Evolutionary conservation across 129 eudicot species (phyloP).

Genomic region (Ambrosia artemisiifolia): DNA sequence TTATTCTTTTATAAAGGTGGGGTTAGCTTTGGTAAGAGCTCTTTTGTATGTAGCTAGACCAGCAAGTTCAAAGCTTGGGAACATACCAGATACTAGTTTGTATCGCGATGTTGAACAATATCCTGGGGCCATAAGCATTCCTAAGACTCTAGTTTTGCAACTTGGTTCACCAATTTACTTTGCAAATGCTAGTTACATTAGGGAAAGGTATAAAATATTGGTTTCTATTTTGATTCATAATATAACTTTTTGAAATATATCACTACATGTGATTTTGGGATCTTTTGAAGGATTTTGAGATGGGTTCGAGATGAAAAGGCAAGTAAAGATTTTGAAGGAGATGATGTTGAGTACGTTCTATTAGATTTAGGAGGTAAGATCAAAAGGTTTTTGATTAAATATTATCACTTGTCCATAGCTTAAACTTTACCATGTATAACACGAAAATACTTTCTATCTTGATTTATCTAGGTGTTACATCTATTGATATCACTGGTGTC

Average conservation of each 20-base stretch:
- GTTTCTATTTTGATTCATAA: background rate
- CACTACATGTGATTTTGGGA: background rate
- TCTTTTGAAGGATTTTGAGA: slow-evolving; percentile 55
- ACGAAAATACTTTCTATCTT: background rate
- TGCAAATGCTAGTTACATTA: slow-evolving; percentile 57
- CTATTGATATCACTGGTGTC: slow-evolving; percentile 76
- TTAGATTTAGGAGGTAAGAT: slow-evolving; percentile 82
- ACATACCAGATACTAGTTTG: slow-evolving; percentile 47
- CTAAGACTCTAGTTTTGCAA: slow-evolving; percentile 58
- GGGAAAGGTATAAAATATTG: slow-evolving; percentile 63
- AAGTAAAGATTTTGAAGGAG: slow-evolving; percentile 29
- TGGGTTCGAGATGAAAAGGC: slow-evolving; percentile 74
- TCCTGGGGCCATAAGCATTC: slow-evolving; percentile 43
- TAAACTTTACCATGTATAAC: background rate
- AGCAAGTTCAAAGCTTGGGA: slow-evolving; percentile 64
- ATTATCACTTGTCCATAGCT: background rate
- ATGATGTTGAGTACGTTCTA: slow-evolving; percentile 52
- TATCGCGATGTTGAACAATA: slow-evolving; percentile 86
- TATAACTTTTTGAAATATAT: background rate
- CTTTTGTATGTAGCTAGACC: slow-evolving; percentile 80
- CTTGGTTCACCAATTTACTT: slow-evolving; percentile 88
- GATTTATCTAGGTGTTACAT: slow-evolving; percentile 60
- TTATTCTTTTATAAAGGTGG: slow-evolving; percentile 42
- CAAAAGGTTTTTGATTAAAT: background rate
- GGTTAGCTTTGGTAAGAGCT: slow-evolving; percentile 60